These are phyloP conservation scores for Stagonosporopsis tanaceti DNA, from an alignment of 2,329 filamentous ascomycete genomes.

Conservation along the genomic window DNA sequence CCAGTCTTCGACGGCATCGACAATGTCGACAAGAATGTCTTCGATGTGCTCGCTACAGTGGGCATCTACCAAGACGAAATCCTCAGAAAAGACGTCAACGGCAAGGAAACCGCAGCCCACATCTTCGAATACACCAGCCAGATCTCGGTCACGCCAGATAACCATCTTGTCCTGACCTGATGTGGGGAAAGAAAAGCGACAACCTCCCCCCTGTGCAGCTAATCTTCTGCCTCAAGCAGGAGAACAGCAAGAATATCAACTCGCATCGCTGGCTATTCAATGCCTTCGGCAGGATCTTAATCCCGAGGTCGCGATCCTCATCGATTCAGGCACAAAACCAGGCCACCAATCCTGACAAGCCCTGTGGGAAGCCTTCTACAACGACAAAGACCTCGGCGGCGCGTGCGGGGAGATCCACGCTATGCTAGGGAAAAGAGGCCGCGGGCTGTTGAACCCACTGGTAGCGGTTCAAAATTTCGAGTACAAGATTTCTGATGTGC, in stretches of 20 bases:
- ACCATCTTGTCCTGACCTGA: neutral
- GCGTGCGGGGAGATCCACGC: neutral
- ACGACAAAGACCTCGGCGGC: neutral
- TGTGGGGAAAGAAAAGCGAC: neutral
- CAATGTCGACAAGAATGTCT: constrained; percentile 89
- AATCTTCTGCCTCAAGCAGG: neutral
- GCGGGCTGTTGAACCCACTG: neutral
- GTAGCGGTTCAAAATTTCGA: neutral
- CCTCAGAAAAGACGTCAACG: constrained; percentile 96
- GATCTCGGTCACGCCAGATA: constrained; percentile 73
- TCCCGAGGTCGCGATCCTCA: neutral
- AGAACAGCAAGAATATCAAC: neutral
- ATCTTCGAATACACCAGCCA: constrained; percentile 98
- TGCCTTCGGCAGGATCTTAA: neutral
- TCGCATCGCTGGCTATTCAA: neutral
- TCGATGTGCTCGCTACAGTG: constrained; percentile 89
- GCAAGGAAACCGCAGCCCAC: constrained; percentile 92
- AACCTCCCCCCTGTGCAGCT: neutral
- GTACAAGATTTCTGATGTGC: neutral
- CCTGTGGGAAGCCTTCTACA: neutral
- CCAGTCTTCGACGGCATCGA: constrained; percentile 96
- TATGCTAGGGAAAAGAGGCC: neutral
- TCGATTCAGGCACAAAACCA: neutral
- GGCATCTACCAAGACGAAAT: constrained; percentile 96
- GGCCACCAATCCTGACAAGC: neutral